These are phyloP conservation scores for Xylaria polymorpha DNA, from an alignment of 2,329 filamentous ascomycete species.

Conservation along the genomic window DNA sequence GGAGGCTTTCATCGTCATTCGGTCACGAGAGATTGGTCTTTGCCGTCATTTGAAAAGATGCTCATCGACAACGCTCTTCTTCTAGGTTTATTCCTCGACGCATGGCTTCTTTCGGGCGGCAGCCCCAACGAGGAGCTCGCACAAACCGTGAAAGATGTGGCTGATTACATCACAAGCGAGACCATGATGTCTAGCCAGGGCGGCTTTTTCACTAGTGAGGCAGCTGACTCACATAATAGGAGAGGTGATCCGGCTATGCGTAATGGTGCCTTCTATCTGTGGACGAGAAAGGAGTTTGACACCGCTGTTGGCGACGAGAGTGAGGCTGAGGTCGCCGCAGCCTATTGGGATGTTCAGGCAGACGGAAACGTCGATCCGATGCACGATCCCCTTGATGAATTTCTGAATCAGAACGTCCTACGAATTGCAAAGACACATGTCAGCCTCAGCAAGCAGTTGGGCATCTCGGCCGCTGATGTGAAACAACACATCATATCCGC, in stretches of 20 bases:
- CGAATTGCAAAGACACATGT: conserved; percentile 74
- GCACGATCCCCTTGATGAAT: conserved; percentile 91
- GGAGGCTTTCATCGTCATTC: conserved; percentile 79
- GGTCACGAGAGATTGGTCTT: conserved; percentile 89
- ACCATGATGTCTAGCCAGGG: conserved; percentile 76
- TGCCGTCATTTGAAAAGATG: conserved; percentile 98
- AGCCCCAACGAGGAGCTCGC: conserved; percentile 76
- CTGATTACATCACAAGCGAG: conserved; percentile 81
- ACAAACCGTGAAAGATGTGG: conserved; percentile 82
- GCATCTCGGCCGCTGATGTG: conserved; percentile 75
- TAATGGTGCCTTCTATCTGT: conserved; percentile 94
- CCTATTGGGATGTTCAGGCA: conserved; percentile 84
- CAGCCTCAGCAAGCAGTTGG: conserved; percentile 80
- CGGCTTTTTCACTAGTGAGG: conserved; percentile 88
- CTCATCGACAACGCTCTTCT: conserved; percentile 92
- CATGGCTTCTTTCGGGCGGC: conserved; percentile 71
- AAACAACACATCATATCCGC: conserved; percentile 74
- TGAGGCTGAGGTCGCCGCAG: conserved; percentile 78
- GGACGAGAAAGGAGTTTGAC: conserved; percentile 89
- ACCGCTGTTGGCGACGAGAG: conserved; percentile 73
- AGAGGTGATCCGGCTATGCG: conserved; percentile 82
- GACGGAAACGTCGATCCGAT: conserved; percentile 87
- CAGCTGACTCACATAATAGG: conserved; percentile 83
- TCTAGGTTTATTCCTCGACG: conserved; percentile 85
- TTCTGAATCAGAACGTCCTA: conserved; percentile 92